Base-by-base conservation (phyloP, 2,329 filamentous ascomycete genomes). In the Claviceps monticola region DNA sequence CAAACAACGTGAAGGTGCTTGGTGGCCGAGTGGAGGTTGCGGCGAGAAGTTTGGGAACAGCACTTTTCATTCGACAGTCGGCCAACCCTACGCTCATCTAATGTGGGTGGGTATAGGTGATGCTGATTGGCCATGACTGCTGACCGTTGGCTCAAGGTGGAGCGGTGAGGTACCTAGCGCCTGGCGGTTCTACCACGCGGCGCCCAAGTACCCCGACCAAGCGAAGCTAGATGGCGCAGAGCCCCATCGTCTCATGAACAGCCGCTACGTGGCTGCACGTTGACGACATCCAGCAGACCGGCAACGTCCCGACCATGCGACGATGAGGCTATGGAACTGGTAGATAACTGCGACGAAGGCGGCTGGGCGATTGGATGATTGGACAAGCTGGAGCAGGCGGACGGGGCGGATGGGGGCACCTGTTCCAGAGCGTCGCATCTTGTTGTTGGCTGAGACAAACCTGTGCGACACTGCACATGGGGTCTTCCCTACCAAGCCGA, bases 281-380 rank as follows among this genome's bases (percentile, higher is more conserved):
- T 60, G 57, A 60, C 57, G 57, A 59, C 58, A 60, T 56, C 48
- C 45, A 48, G 49, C 52, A 37, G 54, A n/a, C 23, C 44, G 44
- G 44, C 44, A 17, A 53, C 50, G 48, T 54, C 51, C 55, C 54
- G 54, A 57, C 56, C 51, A 54, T 52, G 54, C 50, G 56, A 57
- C 51, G 37, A 34, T 46, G 53, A 26, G 52, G 34, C 42, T 39
- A 26, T 34, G 29, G 9, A 34, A 34, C 37, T 39, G 44, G 16
- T 16, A 29, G 14, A 34, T 4, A 11, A 34, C 29, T 19, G 37
- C 21, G 5, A 9, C 9, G 37, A 17, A 13, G 8, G 19, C 34
- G 44, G 44, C n/a, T 46, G 16, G 26, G 21, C 26, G 26, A 23
- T 23, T 46, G 44, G 44, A 46, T n/a, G 23, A 29, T 16, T 34